These are phyloP conservation scores for Septoria linicola DNA, from an alignment of 2,329 filamentous ascomycete species.

Conservation along the genomic window DNA sequence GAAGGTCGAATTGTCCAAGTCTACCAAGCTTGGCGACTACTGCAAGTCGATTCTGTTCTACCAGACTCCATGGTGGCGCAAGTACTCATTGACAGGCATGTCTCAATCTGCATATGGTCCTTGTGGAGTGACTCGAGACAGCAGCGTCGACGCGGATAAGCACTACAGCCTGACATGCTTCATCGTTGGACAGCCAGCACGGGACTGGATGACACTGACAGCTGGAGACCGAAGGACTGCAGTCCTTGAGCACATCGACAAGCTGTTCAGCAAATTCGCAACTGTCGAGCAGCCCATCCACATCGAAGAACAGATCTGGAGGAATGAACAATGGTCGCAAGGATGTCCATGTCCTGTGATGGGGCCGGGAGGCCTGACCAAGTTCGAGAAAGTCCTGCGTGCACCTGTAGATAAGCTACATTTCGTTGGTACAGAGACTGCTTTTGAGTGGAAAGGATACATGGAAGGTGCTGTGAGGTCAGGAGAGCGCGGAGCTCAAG, in stretches of 20 bases:
- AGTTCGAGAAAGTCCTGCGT: conserved; percentile 28
- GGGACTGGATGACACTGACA: conserved; percentile 39
- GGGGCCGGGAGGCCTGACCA: conserved; percentile 29
- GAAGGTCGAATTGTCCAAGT: conserved; percentile 37
- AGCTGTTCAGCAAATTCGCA: conserved; percentile 33
- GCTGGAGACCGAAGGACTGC: conserved; percentile 33
- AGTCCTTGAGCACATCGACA: conserved; percentile 40
- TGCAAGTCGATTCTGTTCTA: conserved; percentile 54
- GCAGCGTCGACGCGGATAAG: conserved; percentile 33
- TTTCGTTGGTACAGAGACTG: conserved; percentile 57
- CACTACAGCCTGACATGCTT: conserved; percentile 44
- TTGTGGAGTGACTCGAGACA: conserved; percentile 49
- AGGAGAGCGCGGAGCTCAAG: conserved; percentile 50
- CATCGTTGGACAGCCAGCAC: conserved; percentile 41
- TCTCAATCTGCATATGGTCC: conserved; percentile 48
- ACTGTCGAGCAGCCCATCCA: conserved; percentile 35
- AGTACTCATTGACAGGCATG: conserved; percentile 48
- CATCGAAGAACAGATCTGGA: conserved; percentile 33
- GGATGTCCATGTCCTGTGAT: conserved; percentile 35
- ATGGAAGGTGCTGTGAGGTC: conserved; percentile 58
- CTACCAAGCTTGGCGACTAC: conserved; percentile 46
- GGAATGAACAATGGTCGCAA: conserved; percentile 32
- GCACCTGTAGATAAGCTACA: conserved; percentile 44
- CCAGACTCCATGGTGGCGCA: conserved; percentile 49
- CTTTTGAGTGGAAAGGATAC: conserved; percentile 56